Conservation (phyloP, 192 early-diverging fungal species). For the Backusella australiensis region DNA sequence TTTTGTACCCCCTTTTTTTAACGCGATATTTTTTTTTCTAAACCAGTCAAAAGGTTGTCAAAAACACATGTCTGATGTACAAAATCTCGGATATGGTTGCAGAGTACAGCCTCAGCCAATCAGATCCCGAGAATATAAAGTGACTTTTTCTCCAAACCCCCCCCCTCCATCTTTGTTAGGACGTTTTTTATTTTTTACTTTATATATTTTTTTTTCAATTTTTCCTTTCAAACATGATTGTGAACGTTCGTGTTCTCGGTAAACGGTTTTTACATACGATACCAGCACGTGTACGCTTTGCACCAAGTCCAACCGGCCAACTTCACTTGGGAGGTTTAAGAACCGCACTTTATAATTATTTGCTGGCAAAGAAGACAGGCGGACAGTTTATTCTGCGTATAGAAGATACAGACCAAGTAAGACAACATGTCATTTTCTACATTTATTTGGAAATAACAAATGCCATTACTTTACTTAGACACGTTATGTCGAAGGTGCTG, state of each 20-base stretch:
- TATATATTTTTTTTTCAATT: neutral
- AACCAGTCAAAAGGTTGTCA: constrained; percentile 12
- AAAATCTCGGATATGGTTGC: neutral
- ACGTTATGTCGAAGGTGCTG: constrained; percentile 70
- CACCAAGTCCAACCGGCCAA: constrained; percentile 90
- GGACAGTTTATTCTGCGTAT: constrained; percentile 86
- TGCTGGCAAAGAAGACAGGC: constrained; percentile 70
- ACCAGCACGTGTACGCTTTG: constrained; percentile 81
- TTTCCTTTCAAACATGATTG: neutral
- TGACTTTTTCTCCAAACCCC: neutral
- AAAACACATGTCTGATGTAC: neutral
- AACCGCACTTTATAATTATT: constrained; percentile 90
- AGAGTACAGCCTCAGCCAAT: neutral
- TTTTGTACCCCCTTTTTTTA: neutral
- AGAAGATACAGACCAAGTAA: constrained; percentile 89
- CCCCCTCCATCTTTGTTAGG: neutral
- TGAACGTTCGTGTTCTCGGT: neutral
- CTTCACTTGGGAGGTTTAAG: constrained; percentile 92
- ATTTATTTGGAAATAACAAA: neutral
- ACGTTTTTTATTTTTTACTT: neutral
- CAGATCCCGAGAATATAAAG: neutral
- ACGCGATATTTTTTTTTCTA: constrained; percentile 7
- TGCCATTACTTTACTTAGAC: constrained; percentile 37
- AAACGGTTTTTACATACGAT: neutral
- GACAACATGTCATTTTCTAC: neutral